Conservation (phyloP, 129 eudicot genomes). For the Kitagawia praeruptora region DNA sequence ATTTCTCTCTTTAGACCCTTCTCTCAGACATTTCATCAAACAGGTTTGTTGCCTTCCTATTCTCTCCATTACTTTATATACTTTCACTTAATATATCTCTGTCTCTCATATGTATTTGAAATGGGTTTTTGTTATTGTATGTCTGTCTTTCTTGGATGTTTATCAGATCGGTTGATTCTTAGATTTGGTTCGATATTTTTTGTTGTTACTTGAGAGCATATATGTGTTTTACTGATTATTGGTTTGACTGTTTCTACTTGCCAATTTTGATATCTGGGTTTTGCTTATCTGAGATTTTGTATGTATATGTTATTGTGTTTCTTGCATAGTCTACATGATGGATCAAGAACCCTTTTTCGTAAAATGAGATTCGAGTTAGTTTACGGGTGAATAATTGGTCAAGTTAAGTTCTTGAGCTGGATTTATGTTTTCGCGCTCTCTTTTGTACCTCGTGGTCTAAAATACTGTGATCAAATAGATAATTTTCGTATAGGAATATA, state of each 20-base stretch:
- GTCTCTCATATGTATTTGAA: not conserved
- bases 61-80: not conserved
- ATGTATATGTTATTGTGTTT: not conserved
- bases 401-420: not conserved
- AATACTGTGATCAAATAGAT: not conserved
- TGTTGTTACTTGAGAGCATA: not conserved
- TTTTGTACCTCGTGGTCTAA: not conserved
- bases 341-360: not conserved
- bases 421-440: not conserved
- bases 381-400: not conserved
- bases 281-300: not conserved
- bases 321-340: not conserved
- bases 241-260: not conserved
- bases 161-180: not conserved
- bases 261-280: not conserved
- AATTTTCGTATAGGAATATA: not conserved
- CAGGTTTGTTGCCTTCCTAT: not conserved
- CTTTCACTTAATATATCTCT: not conserved
- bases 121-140: not conserved
- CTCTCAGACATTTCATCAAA: slow-evolving; percentile 2
- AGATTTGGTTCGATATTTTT: not conserved
- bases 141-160: not conserved
- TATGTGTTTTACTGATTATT: not conserved
- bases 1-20: not conserved
- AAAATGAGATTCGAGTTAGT: not conserved